Percentiles rank a stretch among this genome's conserved stretches.
Conservation (phyloP, 2,329 filamentous ascomycete species). For the Coleophoma eucalyptorum region DNA sequence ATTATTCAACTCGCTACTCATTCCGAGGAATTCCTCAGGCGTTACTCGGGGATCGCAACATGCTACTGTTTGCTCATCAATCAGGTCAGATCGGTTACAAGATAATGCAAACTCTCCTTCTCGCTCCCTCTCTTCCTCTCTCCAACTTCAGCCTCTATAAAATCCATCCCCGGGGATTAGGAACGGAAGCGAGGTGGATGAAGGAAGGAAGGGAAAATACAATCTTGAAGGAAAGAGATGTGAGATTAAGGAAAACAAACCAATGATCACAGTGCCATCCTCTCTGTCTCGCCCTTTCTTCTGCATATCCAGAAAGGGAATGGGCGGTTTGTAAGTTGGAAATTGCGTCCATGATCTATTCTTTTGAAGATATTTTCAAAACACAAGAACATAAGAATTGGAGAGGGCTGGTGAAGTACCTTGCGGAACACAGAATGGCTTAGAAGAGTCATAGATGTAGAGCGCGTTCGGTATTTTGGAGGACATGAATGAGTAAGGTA, state of each 20-base stretch:
- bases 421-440: too few species aligned
- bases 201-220: too few species aligned
- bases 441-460: too few species aligned
- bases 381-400: too few species aligned
- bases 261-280: constrained; percentile 19
- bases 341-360: constrained; percentile 12
- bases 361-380: too few species aligned
- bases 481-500: too few species aligned
- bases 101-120: neutral
- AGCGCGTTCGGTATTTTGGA: too few species aligned
- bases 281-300: constrained; percentile 14
- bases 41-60: constrained; percentile 19
- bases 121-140: neutral
- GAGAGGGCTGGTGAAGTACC: too few species aligned
- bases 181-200: too few species aligned
- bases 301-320: constrained; percentile 18
- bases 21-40: constrained; percentile 17
- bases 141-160: neutral
- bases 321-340: constrained; percentile 8
- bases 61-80: constrained; percentile 8
- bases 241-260: constrained; percentile 6
- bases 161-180: too few species aligned
- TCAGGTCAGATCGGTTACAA: neutral
- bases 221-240: neutral
- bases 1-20: constrained; percentile 3